Evolutionary conservation across 305 asterid genomes (phyloP).

Genomic region (Fraxinus xanthoxyloides): DNA sequence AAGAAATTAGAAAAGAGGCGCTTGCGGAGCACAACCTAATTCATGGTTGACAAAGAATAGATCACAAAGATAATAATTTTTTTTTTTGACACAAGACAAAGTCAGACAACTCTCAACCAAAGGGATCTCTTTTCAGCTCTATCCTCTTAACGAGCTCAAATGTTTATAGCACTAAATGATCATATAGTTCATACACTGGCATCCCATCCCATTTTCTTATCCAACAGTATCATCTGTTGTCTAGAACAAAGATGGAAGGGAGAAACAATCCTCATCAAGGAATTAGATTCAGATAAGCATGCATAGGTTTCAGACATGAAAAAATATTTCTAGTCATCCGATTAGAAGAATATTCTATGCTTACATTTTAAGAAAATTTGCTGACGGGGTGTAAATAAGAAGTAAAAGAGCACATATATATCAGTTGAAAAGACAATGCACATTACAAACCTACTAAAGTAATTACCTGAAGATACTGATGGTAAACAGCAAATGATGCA

Average conservation of each 20-base stretch:
- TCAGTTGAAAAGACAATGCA: neutral
- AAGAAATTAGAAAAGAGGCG: neutral
- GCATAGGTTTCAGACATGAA: neutral
- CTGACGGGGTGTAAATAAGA: neutral
- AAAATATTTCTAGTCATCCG: neutral
- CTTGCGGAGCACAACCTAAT: neutral
- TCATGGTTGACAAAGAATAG: neutral
- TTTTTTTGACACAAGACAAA: neutral
- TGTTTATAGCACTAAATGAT: neutral
- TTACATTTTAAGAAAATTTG: neutral
- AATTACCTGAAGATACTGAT: slow-evolving; percentile 79
- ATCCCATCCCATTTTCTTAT: neutral
- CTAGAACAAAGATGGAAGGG: neutral
- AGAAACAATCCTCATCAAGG: neutral
- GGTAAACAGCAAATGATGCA: slow-evolving; percentile 86
- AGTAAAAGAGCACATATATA: neutral
- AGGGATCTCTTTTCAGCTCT: neutral
- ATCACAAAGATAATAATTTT: neutral
- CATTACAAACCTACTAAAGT: slow-evolving; percentile 9
- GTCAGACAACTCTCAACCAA: neutral
- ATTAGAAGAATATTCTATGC: neutral
- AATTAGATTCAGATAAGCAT: neutral
- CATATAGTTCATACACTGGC: neutral
- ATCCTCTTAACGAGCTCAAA: neutral
- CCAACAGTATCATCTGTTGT: neutral